These are phyloP conservation scores for Lactarius psammicola DNA, from an alignment of 768 basidiomycete genomes.

Conservation along the genomic window DNA sequence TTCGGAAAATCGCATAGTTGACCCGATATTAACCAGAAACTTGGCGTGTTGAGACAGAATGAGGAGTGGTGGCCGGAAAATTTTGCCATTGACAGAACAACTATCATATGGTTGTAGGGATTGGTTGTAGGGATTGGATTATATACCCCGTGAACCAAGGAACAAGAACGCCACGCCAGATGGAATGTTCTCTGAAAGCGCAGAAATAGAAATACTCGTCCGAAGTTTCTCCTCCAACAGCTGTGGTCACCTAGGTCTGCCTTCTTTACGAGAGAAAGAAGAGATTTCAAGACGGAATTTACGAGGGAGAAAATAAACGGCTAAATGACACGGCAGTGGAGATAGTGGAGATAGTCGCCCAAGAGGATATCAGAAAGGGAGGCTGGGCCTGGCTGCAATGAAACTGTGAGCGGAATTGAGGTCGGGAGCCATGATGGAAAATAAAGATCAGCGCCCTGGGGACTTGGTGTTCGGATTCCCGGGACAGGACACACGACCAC, in stretches of 20 bases:
- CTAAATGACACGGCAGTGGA: slow-evolving; percentile 1
- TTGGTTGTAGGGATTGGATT: not conserved
- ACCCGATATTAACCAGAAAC: not conserved
- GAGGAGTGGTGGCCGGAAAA: not conserved
- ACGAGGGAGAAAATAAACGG: not conserved
- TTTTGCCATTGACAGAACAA: not conserved
- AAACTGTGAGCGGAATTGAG: slow-evolving; percentile 9
- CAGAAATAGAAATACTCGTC: not conserved
- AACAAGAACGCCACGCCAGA: not conserved
- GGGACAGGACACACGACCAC: not conserved
- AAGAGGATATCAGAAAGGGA: not conserved
- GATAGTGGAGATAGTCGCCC: slow-evolving; percentile 1
- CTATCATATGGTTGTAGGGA: not conserved
- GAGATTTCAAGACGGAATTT: not conserved
- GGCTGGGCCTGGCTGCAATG: not conserved
- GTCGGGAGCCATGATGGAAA: not conserved
- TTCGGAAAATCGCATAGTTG: not conserved
- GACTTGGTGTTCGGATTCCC: slow-evolving; percentile 5
- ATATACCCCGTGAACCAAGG: not conserved
- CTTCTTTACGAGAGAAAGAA: not conserved
- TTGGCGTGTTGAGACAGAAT: not conserved
- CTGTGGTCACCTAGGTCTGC: not conserved
- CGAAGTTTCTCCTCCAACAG: not conserved
- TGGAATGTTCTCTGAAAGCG: not conserved
- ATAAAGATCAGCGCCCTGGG: slow-evolving; percentile 9